A percentile compares a stretch with the other conserved stretches of the same genome.
phyloP scores from a whole-genome alignment of 1,284 basidiomycete genomes.

The Cronartium quercuum region DNA sequence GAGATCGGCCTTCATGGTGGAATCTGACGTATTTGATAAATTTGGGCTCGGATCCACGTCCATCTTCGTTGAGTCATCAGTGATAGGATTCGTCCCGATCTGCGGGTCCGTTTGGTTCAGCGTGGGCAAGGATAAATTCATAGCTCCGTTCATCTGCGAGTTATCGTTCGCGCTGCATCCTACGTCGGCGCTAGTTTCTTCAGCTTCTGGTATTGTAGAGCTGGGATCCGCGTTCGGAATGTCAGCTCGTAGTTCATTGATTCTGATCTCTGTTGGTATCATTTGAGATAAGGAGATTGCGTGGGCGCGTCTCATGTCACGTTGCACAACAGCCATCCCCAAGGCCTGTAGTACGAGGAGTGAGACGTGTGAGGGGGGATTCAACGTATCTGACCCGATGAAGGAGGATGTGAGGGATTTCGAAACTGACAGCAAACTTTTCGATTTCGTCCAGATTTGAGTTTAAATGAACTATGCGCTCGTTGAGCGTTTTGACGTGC shows the following conservation, averaged over 20 bases:
- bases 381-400: too few relatives aligned
- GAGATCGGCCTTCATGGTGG: background rate
- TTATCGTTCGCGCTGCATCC: too few relatives aligned
- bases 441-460: background rate
- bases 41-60: background rate
- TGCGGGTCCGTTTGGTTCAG: too few relatives aligned
- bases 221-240: background rate
- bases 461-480: background rate
- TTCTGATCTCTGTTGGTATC: background rate
- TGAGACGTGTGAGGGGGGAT: background rate
- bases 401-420: background rate
- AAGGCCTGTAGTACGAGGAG: background rate
- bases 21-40: background rate
- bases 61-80: too few relatives aligned
- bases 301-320: slow-evolving; percentile 1
- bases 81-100: too few relatives aligned
- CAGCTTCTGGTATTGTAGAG: background rate
- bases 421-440: background rate
- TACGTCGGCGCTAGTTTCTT: too few relatives aligned
- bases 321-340: background rate
- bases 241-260: too few relatives aligned
- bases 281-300: background rate
- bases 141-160: too few relatives aligned
- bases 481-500: background rate
- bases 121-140: too few relatives aligned